These are phyloP conservation scores for Candida chauliodis DNA, from an alignment of 805 yeast genomes.

Conservation along the genomic window DNA sequence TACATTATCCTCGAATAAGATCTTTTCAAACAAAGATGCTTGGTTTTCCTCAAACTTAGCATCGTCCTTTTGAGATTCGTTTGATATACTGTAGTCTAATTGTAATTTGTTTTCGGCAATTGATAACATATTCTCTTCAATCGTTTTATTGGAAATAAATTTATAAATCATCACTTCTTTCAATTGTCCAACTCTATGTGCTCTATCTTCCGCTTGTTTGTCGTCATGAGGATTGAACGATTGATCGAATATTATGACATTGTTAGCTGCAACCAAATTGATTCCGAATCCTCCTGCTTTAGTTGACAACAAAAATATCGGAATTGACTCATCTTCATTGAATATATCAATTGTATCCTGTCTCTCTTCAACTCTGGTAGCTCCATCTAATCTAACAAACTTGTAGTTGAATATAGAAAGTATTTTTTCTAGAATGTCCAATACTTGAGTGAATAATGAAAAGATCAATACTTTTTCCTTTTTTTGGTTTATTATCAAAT, in stretches of 20 bases:
- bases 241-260: constrained; percentile 87
- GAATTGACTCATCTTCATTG: constrained; percentile 75
- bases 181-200: constrained; percentile 95
- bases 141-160: constrained; percentile 66
- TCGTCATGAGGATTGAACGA: constrained; percentile 98
- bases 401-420: constrained; percentile 60
- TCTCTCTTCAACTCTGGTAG: constrained; percentile 86
- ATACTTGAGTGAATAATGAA: constrained; percentile 87
- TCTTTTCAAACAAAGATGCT: constrained; percentile 47
- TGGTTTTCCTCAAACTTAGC: constrained; percentile 50
- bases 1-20: constrained; percentile 34
- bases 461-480: constrained; percentile 75
- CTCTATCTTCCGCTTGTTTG: constrained; percentile 97
- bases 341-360: constrained; percentile 89
- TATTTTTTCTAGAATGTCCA: constrained; percentile 81
- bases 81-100: constrained; percentile 64
- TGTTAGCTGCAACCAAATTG: constrained; percentile 91
- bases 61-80: constrained; percentile 19
- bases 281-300: constrained; percentile 99
- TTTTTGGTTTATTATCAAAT: constrained; percentile 49
- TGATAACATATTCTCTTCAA: constrained; percentile 84
- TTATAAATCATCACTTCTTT: constrained; percentile 78
- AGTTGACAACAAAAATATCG: constrained; percentile 85
- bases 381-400: constrained; percentile 88
- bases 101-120: constrained; percentile 89